Conservation (phyloP, 1,139 yeast species). For the Spencermartinsiella ligniputridi region DNA sequence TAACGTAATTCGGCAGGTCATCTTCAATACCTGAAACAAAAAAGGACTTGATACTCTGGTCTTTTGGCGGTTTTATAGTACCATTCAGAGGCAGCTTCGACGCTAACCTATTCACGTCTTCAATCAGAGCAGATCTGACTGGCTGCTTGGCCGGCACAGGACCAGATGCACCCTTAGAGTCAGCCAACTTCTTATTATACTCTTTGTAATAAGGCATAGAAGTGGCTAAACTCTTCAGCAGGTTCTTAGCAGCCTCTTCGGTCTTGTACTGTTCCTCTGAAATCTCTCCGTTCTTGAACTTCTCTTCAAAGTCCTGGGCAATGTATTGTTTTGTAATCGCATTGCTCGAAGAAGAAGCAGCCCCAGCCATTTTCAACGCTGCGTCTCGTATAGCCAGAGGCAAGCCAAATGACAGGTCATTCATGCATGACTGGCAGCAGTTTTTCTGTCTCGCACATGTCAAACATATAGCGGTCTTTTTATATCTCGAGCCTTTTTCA, state of each 20-base stretch:
- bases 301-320: slow-evolving; percentile 46
- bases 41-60: slow-evolving; percentile 45
- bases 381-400: slow-evolving; percentile 78
- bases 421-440: slow-evolving; percentile 85
- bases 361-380: slow-evolving; percentile 70
- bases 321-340: slow-evolving; percentile 50
- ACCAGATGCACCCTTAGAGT: neutral
- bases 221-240: slow-evolving; percentile 40
- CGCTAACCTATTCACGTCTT: slow-evolving; percentile 47
- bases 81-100: slow-evolving; percentile 58
- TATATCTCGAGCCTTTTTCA: slow-evolving; percentile 24
- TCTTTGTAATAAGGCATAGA: slow-evolving; percentile 33
- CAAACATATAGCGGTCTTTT: slow-evolving; percentile 48
- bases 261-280: slow-evolving; percentile 21
- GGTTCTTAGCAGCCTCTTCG: slow-evolving; percentile 36
- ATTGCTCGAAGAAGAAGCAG: slow-evolving; percentile 33
- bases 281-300: slow-evolving; percentile 39
- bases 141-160: slow-evolving; percentile 7
- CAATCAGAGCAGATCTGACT: slow-evolving; percentile 25
- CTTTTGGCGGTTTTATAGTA: slow-evolving; percentile 42
- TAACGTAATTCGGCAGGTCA: slow-evolving; percentile 58
- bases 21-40: slow-evolving; percentile 70
- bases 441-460: slow-evolving; percentile 76
- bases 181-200: neutral
- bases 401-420: slow-evolving; percentile 74